Conservation (phyloP, 768 basidiomycete genomes). For the Suillus subluteus region DNA sequence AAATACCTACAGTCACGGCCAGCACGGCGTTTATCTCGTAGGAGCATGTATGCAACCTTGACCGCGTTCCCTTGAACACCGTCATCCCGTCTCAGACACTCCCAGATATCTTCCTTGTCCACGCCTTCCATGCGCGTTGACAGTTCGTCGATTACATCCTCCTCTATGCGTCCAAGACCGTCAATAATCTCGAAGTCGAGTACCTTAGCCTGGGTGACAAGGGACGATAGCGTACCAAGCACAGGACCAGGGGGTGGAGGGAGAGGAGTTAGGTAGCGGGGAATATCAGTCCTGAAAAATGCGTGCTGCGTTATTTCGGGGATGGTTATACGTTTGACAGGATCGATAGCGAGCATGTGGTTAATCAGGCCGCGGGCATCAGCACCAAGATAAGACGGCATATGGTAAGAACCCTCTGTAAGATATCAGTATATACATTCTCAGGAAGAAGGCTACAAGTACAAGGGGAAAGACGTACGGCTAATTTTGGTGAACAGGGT, state of each 20-base stretch:
- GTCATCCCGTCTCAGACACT: constrained; percentile 79
- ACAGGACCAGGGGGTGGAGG: constrained; percentile 80
- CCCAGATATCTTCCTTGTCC: constrained; percentile 85
- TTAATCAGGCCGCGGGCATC: constrained; percentile 82
- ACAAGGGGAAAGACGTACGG: constrained; percentile 48
- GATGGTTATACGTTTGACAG: constrained; percentile 92
- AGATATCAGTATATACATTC: constrained; percentile 1
- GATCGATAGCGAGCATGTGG: constrained; percentile 92
- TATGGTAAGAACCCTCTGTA: constrained; percentile 83
- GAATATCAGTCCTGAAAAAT: constrained; percentile 86
- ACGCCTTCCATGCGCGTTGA: constrained; percentile 72
- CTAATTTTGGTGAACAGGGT: constrained; percentile 93
- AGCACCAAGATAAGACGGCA: constrained; percentile 77
- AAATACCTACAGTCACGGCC: constrained; percentile 77
- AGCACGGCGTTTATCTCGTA: constrained; percentile 84
- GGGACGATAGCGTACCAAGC: constrained; percentile 69
- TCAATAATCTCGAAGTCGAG: constrained; percentile 87
- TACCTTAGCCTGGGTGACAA: constrained; percentile 68
- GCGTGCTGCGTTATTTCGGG: constrained; percentile 89
- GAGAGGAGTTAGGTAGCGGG: constrained; percentile 83
- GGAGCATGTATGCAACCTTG: constrained; percentile 94
- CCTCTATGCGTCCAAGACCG: constrained; percentile 90
- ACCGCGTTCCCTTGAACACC: constrained; percentile 89
- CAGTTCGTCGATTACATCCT: constrained; percentile 86
- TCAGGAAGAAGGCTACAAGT: neutral